Percentiles rank a stretch among this genome's conserved stretches.
Evolutionary conservation across 805 yeast species (phyloP).

Genomic region (Ogataea paraovalis): DNA sequence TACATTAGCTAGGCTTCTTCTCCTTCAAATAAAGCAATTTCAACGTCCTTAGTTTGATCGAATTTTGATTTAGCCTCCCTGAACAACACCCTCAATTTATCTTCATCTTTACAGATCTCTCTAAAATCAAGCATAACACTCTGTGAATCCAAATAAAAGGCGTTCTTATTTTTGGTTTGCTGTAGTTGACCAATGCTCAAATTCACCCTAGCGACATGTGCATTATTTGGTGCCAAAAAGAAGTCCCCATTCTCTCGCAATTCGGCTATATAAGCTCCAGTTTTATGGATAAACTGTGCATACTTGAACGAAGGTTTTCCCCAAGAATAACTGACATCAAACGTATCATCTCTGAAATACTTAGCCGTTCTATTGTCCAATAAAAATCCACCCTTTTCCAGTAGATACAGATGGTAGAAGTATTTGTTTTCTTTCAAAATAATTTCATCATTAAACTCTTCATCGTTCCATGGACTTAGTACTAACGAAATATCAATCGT

Average conservation of each 20-base stretch:
- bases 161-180: constrained; percentile 18
- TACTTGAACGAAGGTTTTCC: constrained; percentile 78
- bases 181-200: constrained; percentile 34
- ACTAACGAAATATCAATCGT: constrained; percentile 64
- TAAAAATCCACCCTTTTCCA: constrained; percentile 68
- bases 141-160: constrained; percentile 58
- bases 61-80: constrained; percentile 52
- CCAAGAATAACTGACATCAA: constrained; percentile 85
- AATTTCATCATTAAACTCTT: constrained; percentile 36
- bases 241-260: constrained; percentile 73
- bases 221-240: constrained; percentile 81
- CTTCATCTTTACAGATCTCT: constrained; percentile 52
- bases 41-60: constrained; percentile 33
- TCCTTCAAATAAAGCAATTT: constrained; percentile 21
- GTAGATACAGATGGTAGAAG: constrained; percentile 72
- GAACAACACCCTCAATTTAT: constrained; percentile 48
- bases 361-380: constrained; percentile 76
- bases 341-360: constrained; percentile 45
- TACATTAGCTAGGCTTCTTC: not conserved
- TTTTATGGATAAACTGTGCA: constrained; percentile 84
- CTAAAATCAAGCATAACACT: constrained; percentile 68
- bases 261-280: constrained; percentile 90
- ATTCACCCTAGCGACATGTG: constrained; percentile 72
- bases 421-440: constrained; percentile 50
- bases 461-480: constrained; percentile 67